Base-by-base conservation (phyloP, 192 early-diverging fungal genomes). In the Rhizoclosmatium globosum region DNA sequence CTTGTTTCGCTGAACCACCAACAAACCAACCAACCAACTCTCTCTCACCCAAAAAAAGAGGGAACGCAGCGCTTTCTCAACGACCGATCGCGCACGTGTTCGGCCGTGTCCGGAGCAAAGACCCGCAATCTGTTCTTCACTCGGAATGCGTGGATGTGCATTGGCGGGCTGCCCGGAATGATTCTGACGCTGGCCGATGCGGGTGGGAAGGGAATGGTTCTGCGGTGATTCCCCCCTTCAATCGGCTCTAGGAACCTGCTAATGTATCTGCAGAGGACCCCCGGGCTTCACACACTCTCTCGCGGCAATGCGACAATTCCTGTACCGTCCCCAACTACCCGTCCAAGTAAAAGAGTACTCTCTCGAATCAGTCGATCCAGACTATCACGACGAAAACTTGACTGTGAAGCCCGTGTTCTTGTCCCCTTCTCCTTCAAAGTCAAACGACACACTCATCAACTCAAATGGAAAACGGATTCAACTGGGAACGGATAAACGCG, bases 131-230 rank as follows among this genome's bases (percentile, higher is more conserved):
- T 98, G 1, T 94, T 98, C 77, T 82, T 97, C 41, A 94, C 96
- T 3, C 86, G 93, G n/a, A 80, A 93, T 42, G 79, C 94, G 60
- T 98, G 96, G 97, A 91, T 92, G 60, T 85, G 86, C 62, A 82
- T 96, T 60, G 97, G 97, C 47, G 97, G 97, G 42, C 84, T 97
- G 43, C 95, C 96, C 42, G 97, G 97, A 39, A 94, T 99, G 93
- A 80, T 99, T 23, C 87, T 99, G 74, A 98, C 95, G 7, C 76
- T 97, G 70, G 90, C 95, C 2, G 95, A 95, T 81, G 85, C 88
- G 0, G 94, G 95, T 11, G 79, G 84, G 50, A 68, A 85, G 50
- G 60, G 79, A 39, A 75, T 96, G 39, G 84, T 82, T 6, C 43
- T 98, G 41, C 11, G 62, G 62, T 68, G 17, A 44, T 19, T 6